Percentiles rank a stretch among this genome's conserved stretches.
Conservation (phyloP, 345 rosid species). For the Eucalyptus pumila region DNA sequence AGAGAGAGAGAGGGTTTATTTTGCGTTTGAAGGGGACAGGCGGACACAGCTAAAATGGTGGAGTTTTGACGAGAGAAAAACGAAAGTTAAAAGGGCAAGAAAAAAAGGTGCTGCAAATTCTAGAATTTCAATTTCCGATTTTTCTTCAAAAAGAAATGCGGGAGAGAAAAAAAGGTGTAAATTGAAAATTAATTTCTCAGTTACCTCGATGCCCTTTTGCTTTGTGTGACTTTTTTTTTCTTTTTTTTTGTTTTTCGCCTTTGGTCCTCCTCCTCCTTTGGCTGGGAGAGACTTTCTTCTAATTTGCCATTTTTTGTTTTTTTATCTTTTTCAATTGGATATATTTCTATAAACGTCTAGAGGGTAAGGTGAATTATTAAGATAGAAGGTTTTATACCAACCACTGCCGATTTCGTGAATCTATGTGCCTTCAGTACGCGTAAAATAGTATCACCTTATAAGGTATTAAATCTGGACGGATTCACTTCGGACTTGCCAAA, state of each 20-base stretch:
- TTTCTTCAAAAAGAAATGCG: not conserved
- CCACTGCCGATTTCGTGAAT: rapidly evolving
- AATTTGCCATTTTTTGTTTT: not conserved
- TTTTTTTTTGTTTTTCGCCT: not conserved
- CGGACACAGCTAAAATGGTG: constrained; percentile 1
- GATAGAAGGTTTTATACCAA: not conserved
- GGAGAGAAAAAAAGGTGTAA: not conserved
- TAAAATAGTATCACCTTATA: not conserved
- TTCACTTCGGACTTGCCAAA: not conserved
- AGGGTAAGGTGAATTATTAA: not conserved
- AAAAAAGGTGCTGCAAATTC: not conserved
- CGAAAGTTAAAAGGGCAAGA: not conserved
- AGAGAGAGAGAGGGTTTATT: not conserved
- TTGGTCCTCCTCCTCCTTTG: not conserved
- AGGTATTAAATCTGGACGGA: not conserved
- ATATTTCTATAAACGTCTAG: not conserved
- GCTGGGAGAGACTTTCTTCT: not conserved
- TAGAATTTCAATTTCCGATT: not conserved
- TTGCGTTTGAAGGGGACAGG: constrained; percentile 8
- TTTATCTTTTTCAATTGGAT: not conserved
- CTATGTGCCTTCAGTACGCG: rapidly evolving
- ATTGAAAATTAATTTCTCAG: not conserved
- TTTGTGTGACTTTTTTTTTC: not conserved
- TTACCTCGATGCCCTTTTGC: not conserved
- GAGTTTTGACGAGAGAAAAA: not conserved